Percentiles rank a stretch among this genome's conserved stretches.
Evolutionary conservation across 352 stramenopile species (phyloP).

Genomic region (Globisporangium nodosum): DNA sequence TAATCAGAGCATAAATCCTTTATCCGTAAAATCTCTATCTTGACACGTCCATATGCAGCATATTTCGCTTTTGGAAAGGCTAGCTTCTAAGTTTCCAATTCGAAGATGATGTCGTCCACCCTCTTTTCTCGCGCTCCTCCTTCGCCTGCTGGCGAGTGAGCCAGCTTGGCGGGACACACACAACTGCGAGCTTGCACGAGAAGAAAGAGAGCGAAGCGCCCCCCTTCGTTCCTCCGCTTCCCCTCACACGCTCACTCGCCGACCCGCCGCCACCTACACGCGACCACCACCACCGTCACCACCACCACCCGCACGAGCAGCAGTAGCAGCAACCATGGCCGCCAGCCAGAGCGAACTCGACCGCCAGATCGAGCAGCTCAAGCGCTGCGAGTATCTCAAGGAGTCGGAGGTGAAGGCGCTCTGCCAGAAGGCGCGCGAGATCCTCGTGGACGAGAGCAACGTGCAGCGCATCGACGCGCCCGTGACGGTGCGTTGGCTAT

Average conservation of each 20-base stretch:
- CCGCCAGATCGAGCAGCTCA: conserved; percentile 86
- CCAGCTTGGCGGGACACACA: too few species aligned
- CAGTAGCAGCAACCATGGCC: conserved; percentile 32
- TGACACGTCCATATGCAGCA: too few species aligned
- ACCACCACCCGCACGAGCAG: neutral
- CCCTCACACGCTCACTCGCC: neutral
- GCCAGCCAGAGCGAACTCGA: conserved; percentile 83
- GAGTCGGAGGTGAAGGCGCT: conserved; percentile 97
- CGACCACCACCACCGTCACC: neutral
- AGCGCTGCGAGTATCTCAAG: conserved; percentile 98
- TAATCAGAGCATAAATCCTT: too few species aligned
- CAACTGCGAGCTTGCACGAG: too few species aligned
- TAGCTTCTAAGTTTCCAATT: too few species aligned
- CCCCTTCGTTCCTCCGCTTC: neutral
- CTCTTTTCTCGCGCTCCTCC: too few species aligned
- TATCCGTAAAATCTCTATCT: too few species aligned
- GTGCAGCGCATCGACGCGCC: conserved; percentile 98
- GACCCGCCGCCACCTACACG: neutral
- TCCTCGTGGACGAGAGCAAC: conserved; percentile 99
- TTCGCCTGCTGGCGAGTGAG: too few species aligned
- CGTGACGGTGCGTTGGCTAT: conserved; percentile 90
- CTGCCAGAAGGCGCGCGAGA: conserved; percentile 97
- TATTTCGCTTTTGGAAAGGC: too few species aligned
- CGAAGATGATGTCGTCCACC: too few species aligned
- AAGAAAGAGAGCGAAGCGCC: neutral